These are phyloP conservation scores for Colletotrichum cordylinicola DNA, from an alignment of 2,329 filamentous ascomycete species.

Conservation along the genomic window DNA sequence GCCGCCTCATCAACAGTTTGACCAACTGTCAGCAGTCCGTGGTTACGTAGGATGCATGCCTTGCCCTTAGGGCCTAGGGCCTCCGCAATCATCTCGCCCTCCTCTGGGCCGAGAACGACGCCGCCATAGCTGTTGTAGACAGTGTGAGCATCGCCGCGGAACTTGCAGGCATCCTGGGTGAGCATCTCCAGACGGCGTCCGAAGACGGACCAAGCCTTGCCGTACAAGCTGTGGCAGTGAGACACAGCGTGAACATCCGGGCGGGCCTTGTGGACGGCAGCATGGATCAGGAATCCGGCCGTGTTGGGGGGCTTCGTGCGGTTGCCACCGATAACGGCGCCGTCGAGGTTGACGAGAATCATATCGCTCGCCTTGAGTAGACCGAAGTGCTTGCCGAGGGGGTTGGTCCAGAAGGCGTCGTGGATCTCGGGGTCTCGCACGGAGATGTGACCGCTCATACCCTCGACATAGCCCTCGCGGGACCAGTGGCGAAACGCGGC, in stretches of 20 bases:
- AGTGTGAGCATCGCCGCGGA: constrained; percentile 65
- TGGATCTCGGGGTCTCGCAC: constrained; percentile 67
- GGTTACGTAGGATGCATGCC: constrained; percentile 71
- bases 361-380: constrained; percentile 71
- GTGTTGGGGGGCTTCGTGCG: constrained; percentile 65
- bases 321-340: constrained; percentile 69
- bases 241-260: constrained; percentile 71
- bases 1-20: constrained; percentile 76
- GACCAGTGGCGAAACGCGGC: constrained; percentile 73
- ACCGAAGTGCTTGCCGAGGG: constrained; percentile 70
- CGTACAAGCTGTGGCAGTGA: constrained; percentile 69
- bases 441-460: constrained; percentile 71
- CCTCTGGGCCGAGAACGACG: constrained; percentile 62
- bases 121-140: constrained; percentile 65
- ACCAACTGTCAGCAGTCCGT: constrained; percentile 74
- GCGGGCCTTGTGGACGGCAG: constrained; percentile 68
- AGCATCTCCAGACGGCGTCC: constrained; percentile 70
- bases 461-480: constrained; percentile 70
- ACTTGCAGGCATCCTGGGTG: constrained; percentile 68
- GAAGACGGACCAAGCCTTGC: constrained; percentile 72
- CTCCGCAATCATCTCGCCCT: constrained; percentile 67
- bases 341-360: constrained; percentile 66
- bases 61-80: constrained; percentile 64
- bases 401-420: constrained; percentile 72
- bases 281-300: constrained; percentile 74